Percentiles rank a stretch among this genome's conserved stretches.
Evolutionary conservation across 2,329 filamentous ascomycete genomes (phyloP).

Genomic region (Ambrosiella xylebori): DNA sequence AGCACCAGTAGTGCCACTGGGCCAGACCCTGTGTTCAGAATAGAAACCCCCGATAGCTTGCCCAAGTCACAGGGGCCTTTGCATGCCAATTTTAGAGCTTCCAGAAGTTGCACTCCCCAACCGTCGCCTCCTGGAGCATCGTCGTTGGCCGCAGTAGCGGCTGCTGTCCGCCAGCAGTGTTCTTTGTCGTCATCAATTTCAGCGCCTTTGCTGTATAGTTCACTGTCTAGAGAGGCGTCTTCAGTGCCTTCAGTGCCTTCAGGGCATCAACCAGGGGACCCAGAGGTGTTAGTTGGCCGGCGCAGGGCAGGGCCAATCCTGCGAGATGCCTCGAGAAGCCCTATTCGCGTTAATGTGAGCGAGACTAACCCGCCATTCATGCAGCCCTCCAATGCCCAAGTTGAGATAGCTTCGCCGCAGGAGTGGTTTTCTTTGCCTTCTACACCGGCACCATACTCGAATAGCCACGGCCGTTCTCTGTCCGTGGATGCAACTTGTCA

Average conservation of each 20-base stretch:
- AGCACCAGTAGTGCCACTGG: neutral
- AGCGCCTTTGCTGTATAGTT: neutral
- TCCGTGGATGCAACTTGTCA: neutral
- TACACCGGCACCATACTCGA: too few species aligned
- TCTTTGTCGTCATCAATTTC: neutral
- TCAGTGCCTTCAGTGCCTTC: neutral
- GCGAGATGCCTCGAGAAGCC: constrained; percentile 36
- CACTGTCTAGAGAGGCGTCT: neutral
- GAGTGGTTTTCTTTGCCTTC: neutral
- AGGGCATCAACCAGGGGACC: neutral
- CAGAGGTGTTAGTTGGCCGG: neutral
- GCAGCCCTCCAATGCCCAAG: constrained; percentile 10
- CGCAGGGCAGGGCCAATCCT: constrained; percentile 26
- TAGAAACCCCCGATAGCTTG: neutral
- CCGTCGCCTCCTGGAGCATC: neutral
- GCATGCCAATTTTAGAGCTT: neutral
- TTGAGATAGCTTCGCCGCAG: constrained; percentile 10
- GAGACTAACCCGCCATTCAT: constrained; percentile 5
- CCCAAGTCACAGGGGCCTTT: neutral
- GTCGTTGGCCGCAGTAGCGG: neutral
- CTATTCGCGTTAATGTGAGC: constrained; percentile 27
- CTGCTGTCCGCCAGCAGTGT: neutral
- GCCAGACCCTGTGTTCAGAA: neutral
- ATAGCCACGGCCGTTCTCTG: neutral
- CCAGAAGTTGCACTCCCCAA: neutral